Conservation (phyloP, 192 early-diverging fungal genomes). For the Mortierella alpina region DNA sequence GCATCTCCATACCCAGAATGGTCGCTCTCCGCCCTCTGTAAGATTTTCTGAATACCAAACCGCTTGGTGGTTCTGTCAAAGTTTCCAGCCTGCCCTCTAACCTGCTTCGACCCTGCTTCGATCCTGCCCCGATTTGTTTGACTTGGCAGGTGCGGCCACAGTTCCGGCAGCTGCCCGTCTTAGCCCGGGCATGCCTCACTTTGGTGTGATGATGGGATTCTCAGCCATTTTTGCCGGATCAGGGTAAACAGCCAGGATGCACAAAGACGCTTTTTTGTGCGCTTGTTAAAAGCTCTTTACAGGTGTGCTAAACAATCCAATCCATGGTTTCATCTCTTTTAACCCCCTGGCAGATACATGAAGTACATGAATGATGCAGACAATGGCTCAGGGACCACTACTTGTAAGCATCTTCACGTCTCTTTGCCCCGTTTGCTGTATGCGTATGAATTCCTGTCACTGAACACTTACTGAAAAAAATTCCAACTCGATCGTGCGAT, state of each 20-base stretch:
- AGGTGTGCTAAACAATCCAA: not conserved
- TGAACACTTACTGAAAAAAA: not conserved
- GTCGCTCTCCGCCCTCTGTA: slow-evolving; percentile 47
- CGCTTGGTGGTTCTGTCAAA: no score
- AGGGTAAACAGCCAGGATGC: slow-evolving; percentile 15
- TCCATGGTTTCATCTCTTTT: not conserved
- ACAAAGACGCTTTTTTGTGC: not conserved
- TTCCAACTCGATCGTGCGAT: not conserved
- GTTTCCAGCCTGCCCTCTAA: no score
- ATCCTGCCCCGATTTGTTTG: no score
- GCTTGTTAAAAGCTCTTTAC: not conserved
- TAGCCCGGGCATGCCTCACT: slow-evolving; percentile 32
- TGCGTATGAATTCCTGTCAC: not conserved
- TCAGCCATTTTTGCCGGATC: slow-evolving; percentile 32
- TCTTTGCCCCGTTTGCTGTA: not conserved
- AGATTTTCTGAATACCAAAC: not conserved
- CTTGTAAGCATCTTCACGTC: slow-evolving; percentile 15
- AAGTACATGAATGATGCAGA: slow-evolving; percentile 41
- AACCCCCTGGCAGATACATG: slow-evolving; percentile 26
- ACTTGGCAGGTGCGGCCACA: slow-evolving; percentile 9
- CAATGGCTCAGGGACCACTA: slow-evolving; percentile 50
- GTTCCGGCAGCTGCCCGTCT: slow-evolving; percentile 15
- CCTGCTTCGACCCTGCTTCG: no score
- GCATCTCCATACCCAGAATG: slow-evolving; percentile 39
- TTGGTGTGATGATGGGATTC: slow-evolving; percentile 45